Base-by-base conservation (phyloP, 371 early-diverging fungal species). In the Homolaphlyctis polyrhiza region DNA sequence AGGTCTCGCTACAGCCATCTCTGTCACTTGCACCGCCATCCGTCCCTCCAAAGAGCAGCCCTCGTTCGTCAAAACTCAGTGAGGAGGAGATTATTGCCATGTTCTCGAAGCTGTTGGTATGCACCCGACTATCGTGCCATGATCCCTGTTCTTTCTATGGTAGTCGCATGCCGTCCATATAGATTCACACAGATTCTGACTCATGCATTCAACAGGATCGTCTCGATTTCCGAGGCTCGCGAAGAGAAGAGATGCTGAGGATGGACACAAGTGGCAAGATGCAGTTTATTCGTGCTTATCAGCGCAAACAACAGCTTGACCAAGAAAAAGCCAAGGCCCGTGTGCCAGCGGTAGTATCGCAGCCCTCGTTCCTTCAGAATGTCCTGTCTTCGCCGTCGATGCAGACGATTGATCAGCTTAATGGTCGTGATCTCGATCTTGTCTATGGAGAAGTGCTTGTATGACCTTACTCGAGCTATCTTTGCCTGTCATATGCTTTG, bases 241-340 rank as follows among this genome's bases (percentile, higher is more conserved):
- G 62, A 14, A 63, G 68, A 1, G 64, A 60, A 33, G 61, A 60
- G 47, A 63, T 68, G 63, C 33, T 63, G 47, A 51, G 23, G 27
- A 43, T 68, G 61, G 64, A 61, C 35, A 25, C 11, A 11, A 21
- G 4, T 3, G 28, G 36, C 13, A 68, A 64, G 35, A 29, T 11
- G 28, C 45, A 35, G 21, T 54, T 68, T 58, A 68, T 68, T 5
- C 16, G 49, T 6, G 64, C 59, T 27, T 68, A 64, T 54, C 55
- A 68, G n/a, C 45, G 55, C 39, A 27, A 60, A 51, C 16, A 29
- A 51, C 11, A 61, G 21, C 3, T 61, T 11, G 30, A 43, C 11
- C 13, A 61, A 30, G 50, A 47, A 2, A 23, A 50, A 3, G 35
- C 6, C 13, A 14, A 4, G 25, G 25, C 21, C 39, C 23, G 11